A percentile compares a stretch with the other conserved stretches of the same genome.
Conservation (phyloP, 352 stramenopile genomes). For the Globisporangium polare region DNA sequence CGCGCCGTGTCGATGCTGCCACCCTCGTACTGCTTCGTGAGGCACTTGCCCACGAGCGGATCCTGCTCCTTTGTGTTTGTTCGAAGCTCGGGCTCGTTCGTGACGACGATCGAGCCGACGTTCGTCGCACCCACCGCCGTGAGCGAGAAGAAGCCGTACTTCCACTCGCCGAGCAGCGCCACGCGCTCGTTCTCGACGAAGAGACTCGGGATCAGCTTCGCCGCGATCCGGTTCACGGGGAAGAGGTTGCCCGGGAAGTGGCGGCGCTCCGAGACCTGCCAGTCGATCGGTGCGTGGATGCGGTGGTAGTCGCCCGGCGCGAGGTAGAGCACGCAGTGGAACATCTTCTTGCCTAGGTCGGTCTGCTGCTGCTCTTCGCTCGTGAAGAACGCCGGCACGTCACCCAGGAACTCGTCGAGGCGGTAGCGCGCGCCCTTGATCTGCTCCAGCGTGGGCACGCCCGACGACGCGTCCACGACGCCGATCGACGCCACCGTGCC, state of each 20-base stretch:
- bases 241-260: constrained; percentile 85
- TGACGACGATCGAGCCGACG: constrained; percentile 78
- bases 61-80: constrained; percentile 66
- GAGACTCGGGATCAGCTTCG: constrained; percentile 63
- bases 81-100: constrained; percentile 60
- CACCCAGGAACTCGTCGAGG: constrained; percentile 79
- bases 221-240: constrained; percentile 67
- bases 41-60: constrained; percentile 41
- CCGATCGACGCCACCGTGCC: constrained; percentile 54
- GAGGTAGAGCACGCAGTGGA: constrained; percentile 80
- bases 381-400: constrained; percentile 54
- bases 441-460: constrained; percentile 69
- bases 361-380: constrained; percentile 15
- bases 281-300: constrained; percentile 82
- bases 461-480: constrained; percentile 38
- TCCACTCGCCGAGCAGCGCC: constrained; percentile 65
- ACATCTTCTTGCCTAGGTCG: constrained; percentile 52
- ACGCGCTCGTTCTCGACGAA: constrained; percentile 86
- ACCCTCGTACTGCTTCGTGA: constrained; percentile 41
- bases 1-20: constrained; percentile 29
- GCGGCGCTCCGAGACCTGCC: constrained; percentile 61
- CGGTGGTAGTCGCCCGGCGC: constrained; percentile 85
- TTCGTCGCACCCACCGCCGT: constrained; percentile 85
- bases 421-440: constrained; percentile 80
- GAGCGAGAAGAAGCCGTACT: constrained; percentile 80